Evolutionary conservation across 306 rosid species (phyloP), one percentile per base, ranked within the genome.

Genomic region (Lotus japonicus): DNA sequence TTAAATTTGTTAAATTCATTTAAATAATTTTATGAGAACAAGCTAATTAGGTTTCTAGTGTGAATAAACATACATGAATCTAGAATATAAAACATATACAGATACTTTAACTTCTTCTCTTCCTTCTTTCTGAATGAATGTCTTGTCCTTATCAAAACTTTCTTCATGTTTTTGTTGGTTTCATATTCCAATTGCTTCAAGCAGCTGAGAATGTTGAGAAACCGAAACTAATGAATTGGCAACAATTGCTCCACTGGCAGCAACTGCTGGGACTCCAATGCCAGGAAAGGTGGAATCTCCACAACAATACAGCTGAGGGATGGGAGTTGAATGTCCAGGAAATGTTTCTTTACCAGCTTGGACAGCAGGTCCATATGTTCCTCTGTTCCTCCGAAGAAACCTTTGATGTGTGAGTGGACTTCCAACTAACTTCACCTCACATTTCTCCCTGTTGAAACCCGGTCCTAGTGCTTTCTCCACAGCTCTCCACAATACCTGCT

Each of bases 231-330:
- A 64, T 8, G 97, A 89, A 70, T 92, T 88, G 60, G 97, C 98
- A 12, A 92, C 98, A 38, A 90, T 88, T 58, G 98, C 97, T 14
- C 98, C 98, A 69, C 98, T 90, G 9, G 98, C 96, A 60, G 98
- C 97, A 46, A 92, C 97, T 7, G 98, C 98, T 10, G 98, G 97
- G 75, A 92, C 96, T 57, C 98, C 97, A 68, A 92, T 92, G 75
- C 98, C 98, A 1, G 97, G 98, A 71, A 89, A 92, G 51, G 96
- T 92, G 51, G 98, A 92, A 61, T 92, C 98, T 58, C 98, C 98
- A 53, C 96, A 89, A 48, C 98, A 86, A 48, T 69, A 92, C 42
- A 92, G 94, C 15, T 80, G 91, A 19, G 91, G 80, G 41, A 89
- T 83, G 11, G 96, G 85, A 18, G 88, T 87, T 26, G 95, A 81